A percentile compares a stretch with the other conserved stretches of the same genome.
Conservation (phyloP, 441 rosid genomes). For the Croton setiger region DNA sequence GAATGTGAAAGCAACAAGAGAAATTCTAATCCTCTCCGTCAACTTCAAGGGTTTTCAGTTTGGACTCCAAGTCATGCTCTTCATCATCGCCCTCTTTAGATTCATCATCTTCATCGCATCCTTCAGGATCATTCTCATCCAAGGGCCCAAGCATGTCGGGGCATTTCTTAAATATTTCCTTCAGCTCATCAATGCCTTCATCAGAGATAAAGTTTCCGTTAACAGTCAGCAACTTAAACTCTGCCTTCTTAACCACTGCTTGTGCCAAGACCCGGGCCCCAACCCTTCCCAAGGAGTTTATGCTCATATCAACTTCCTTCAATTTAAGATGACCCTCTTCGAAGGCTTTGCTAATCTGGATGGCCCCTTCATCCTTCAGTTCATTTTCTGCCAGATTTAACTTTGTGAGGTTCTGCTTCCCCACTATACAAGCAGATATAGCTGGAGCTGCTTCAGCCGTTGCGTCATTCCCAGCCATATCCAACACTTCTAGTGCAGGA, state of each 20-base stretch:
- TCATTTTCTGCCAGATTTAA: slow-evolving; percentile 88
- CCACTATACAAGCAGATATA: slow-evolving; percentile 61
- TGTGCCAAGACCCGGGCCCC: slow-evolving; percentile 69
- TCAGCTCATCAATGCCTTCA: slow-evolving; percentile 84
- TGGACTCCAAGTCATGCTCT: slow-evolving; percentile 64
- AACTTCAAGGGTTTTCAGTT: slow-evolving; percentile 67
- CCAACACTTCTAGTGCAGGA: slow-evolving; percentile 63
- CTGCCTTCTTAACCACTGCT: slow-evolving; percentile 61
- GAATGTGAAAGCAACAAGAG: slow-evolving; percentile 13
- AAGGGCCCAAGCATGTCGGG: slow-evolving; percentile 61
- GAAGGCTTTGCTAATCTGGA: slow-evolving; percentile 60
- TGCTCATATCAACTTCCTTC: slow-evolving; percentile 69
- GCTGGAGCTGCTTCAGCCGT: slow-evolving; percentile 60
- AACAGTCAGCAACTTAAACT: slow-evolving; percentile 64
- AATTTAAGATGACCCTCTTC: slow-evolving; percentile 55
- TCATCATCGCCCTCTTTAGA: slow-evolving; percentile 43
- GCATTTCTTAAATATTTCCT: slow-evolving; percentile 57
- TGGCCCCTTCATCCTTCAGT: slow-evolving; percentile 81
- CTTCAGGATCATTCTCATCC: slow-evolving; percentile 91
- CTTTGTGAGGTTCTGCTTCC: slow-evolving; percentile 56
- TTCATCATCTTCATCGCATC: slow-evolving; percentile 52
- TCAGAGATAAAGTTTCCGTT: slow-evolving; percentile 78
- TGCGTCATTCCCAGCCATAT: slow-evolving; percentile 91
- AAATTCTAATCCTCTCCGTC: slow-evolving; percentile 33
- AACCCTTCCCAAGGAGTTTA: slow-evolving; percentile 54